Evolutionary conservation across 2,329 filamentous ascomycete species (phyloP).

Genomic region (Thyridium curvatum): DNA sequence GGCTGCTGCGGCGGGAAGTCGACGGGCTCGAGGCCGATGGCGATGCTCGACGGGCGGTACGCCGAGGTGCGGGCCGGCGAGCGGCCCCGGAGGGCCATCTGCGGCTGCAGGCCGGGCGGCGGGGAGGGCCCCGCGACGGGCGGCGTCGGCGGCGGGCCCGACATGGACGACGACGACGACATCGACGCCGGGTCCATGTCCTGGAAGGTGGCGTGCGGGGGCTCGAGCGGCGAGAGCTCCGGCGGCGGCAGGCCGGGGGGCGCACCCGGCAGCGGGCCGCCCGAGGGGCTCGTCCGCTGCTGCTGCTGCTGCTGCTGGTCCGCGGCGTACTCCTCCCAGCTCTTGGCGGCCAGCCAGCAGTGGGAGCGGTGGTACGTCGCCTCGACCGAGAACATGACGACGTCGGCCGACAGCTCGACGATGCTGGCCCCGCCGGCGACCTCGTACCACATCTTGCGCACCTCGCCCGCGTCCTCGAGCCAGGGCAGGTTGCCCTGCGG

Average conservation of each 20-base stretch:
- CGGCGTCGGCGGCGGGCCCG: slow-evolving; percentile 6
- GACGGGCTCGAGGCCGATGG: slow-evolving; percentile 25
- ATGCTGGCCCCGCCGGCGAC: slow-evolving; percentile 57
- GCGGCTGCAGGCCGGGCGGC: slow-evolving; percentile 7
- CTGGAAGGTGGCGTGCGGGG: slow-evolving; percentile 18
- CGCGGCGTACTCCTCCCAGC: slow-evolving; percentile 31
- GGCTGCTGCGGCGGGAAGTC: slow-evolving; percentile 8
- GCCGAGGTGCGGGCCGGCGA: slow-evolving; percentile 3
- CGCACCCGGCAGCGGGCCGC: background rate
- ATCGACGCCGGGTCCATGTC: slow-evolving; percentile 14
- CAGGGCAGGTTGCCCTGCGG: slow-evolving; percentile 69
- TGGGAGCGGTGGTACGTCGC: slow-evolving; percentile 53
- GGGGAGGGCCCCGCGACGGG: slow-evolving; percentile 6
- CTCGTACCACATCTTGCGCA: slow-evolving; percentile 68
- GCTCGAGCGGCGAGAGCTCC: slow-evolving; percentile 16
- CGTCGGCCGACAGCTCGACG: slow-evolving; percentile 53
- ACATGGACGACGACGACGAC: slow-evolving; percentile 1
- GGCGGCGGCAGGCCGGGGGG: slow-evolving; percentile 2
- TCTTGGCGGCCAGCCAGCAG: slow-evolving; percentile 47
- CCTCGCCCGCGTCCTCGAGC: slow-evolving; percentile 58
- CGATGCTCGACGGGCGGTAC: slow-evolving; percentile 24
- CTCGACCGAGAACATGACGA: slow-evolving; percentile 55
- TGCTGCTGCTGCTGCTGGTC: slow-evolving; percentile 10
- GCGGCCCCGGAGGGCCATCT: slow-evolving; percentile 4
- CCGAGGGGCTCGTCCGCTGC: slow-evolving; percentile 1